These are phyloP conservation scores for Rubia yunnanensis DNA, from an alignment of 257 asterid genomes.

Conservation along the genomic window DNA sequence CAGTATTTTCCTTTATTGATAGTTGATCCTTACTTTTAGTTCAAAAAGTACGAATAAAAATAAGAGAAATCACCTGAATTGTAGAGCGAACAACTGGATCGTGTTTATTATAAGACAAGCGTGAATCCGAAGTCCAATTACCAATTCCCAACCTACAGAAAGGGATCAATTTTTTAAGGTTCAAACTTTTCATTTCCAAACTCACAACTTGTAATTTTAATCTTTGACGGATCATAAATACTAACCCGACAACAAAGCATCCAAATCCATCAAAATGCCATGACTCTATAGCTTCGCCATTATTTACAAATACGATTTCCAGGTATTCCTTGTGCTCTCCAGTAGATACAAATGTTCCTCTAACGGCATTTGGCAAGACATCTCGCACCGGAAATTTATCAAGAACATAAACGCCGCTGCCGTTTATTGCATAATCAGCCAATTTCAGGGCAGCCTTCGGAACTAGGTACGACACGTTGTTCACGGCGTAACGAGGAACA, in stretches of 20 bases:
- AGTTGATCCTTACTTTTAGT: too few species aligned
- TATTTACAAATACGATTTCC: constrained; percentile 52
- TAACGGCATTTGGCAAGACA: constrained; percentile 10
- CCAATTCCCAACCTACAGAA: constrained; percentile 37
- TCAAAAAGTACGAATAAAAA: too few species aligned
- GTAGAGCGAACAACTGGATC: constrained; percentile 62
- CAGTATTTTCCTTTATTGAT: too few species aligned
- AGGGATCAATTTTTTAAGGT: background rate
- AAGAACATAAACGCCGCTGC: constrained; percentile 46
- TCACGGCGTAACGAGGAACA: constrained; percentile 24
- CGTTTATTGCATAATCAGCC: constrained; percentile 49
- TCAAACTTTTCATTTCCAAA: background rate
- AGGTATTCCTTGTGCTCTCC: constrained; percentile 59
- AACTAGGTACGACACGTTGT: constrained; percentile 38
- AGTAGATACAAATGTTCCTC: constrained; percentile 44
- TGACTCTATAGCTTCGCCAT: constrained; percentile 26
- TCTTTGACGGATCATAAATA: background rate
- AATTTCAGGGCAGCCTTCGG: constrained; percentile 48
- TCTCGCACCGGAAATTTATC: constrained; percentile 35
- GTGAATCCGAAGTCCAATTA: constrained; percentile 35
- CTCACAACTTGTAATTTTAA: too few species aligned
- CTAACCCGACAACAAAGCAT: constrained; percentile 61
- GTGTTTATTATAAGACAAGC: constrained; percentile 29
- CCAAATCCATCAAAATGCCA: constrained; percentile 78
- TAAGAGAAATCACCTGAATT: constrained; percentile 32